Evolutionary conservation across 2,329 filamentous ascomycete genomes (phyloP), one percentile per base, ranked within the genome.

Genomic region (Penicillium frequentans): DNA sequence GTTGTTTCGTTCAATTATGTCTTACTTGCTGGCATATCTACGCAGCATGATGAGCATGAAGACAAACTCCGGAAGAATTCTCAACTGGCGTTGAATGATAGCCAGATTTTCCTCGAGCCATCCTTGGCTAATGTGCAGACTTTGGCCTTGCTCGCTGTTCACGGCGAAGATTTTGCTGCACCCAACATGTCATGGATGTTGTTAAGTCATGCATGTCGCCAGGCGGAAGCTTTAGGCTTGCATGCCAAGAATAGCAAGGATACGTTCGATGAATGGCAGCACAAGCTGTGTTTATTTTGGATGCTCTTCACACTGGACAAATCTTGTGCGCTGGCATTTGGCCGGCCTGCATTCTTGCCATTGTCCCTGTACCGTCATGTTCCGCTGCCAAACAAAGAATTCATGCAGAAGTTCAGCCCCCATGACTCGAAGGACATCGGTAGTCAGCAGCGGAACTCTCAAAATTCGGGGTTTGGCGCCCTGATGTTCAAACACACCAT

Each of bases 171-270:
- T 23, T 62, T 54, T 39, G 58, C 60, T 26, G 39, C 60, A 3
- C 60, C 60, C 10, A 62, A 60, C 24, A 35, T 54, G 5, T 62
- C 60, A 16, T 62, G 55, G 60, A 58, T 62, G 53, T 19, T 62
- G 19, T 31, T 62, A 11, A 58, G 58, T 16, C 58, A 60, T 47
- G 58, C 60, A 24, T 62, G 60, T 24, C 55, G 55, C 3, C 60
- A 60, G 39, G 60, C 60, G 8, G 58, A 62, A 37, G 60, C 58
- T 26, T 50, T 61, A 13, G 55, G 53, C 1, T 29, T 61, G 2
- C 58, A 62, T 33, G 27, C 21, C 11, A 21, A 19, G 26, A 49
- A n/a, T 9, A 49, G 27, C 23, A 19, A 2, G 21, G 16, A 26
- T 21, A 35, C 8, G 10, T 37, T 9, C 21, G 7, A 7, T 27